Conservation (phyloP, 441 rosid genomes). For the Pelargonium australe region DNA sequence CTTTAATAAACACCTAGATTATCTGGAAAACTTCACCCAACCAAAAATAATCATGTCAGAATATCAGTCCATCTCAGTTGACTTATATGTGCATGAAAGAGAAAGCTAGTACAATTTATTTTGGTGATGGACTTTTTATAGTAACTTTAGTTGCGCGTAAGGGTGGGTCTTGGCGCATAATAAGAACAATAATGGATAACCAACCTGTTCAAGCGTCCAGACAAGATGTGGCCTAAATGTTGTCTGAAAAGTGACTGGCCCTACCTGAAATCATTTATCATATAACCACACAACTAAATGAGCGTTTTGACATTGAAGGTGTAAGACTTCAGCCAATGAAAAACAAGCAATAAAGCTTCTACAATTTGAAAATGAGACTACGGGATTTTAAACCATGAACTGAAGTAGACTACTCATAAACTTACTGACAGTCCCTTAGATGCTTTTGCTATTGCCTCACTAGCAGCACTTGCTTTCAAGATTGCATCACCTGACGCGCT, state of each 20-base stretch:
- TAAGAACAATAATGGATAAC: background rate
- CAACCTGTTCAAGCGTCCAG: constrained; percentile 20
- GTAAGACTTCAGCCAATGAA: background rate
- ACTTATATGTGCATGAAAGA: background rate
- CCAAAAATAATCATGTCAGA: too few species aligned
- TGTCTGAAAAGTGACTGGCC: constrained; percentile 23
- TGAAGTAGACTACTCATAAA: background rate
- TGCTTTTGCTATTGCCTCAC: constrained; percentile 25
- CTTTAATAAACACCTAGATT: background rate
- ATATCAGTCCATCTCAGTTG: too few species aligned
- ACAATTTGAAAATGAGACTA: background rate
- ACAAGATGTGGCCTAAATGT: constrained; percentile 17
- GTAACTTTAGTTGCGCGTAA: background rate
- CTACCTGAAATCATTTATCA: constrained; percentile 10
- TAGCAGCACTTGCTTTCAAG: constrained; percentile 30
- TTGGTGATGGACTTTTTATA: background rate
- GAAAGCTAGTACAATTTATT: background rate
- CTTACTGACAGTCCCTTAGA: constrained; percentile 24
- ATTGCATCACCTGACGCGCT: constrained; percentile 29
- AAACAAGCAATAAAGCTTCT: background rate
- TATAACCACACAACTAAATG: background rate
- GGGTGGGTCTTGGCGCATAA: too few species aligned
- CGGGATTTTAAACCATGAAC: background rate
- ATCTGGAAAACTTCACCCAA: too few species aligned
- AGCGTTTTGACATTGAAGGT: background rate